Evolutionary conservation across 352 stramenopile species (phyloP).

Genomic region (Nothophytophthora sp.): DNA sequence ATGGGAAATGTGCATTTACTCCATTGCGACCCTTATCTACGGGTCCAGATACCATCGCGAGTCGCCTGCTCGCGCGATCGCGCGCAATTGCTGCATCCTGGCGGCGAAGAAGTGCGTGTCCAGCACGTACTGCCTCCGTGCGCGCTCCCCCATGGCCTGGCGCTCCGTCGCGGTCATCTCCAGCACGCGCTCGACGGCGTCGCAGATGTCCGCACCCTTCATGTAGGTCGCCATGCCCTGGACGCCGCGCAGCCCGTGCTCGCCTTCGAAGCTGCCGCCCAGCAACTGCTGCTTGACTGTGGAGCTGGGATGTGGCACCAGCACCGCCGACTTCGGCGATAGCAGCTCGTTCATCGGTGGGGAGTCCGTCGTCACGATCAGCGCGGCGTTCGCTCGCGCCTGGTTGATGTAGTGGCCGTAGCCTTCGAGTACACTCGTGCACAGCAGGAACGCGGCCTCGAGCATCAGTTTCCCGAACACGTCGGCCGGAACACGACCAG

Average conservation of each 20-base stretch:
- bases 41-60: slow-evolving; percentile 6
- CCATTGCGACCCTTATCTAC: slow-evolving; percentile 1
- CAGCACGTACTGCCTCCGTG: slow-evolving; percentile 28
- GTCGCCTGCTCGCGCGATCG: slow-evolving; percentile 5
- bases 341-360: slow-evolving; percentile 68
- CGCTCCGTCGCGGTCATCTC: slow-evolving; percentile 35
- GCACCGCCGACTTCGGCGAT: slow-evolving; percentile 33
- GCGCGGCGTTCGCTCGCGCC: slow-evolving; percentile 37
- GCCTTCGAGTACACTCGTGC: slow-evolving; percentile 52
- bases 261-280: slow-evolving; percentile 28
- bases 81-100: slow-evolving; percentile 26
- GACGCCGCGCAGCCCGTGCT: slow-evolving; percentile 38
- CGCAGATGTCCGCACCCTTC: slow-evolving; percentile 42
- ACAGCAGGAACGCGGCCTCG: slow-evolving; percentile 48
- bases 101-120: slow-evolving; percentile 24
- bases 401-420: slow-evolving; percentile 81
- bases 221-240: slow-evolving; percentile 50
- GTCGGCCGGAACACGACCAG: slow-evolving; percentile 24
- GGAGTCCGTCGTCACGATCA: slow-evolving; percentile 56
- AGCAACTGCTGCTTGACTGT: slow-evolving; percentile 37
- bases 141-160: slow-evolving; percentile 25
- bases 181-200: slow-evolving; percentile 38
- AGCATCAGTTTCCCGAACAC: slow-evolving; percentile 47
- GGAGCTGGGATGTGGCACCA: slow-evolving; percentile 25
- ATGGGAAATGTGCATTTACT: slow-evolving; percentile 7